Percentiles rank a stretch among this genome's conserved stretches.
Conservation (phyloP, 2,329 filamentous ascomycete genomes). For the Sarocladium brachiariae region DNA sequence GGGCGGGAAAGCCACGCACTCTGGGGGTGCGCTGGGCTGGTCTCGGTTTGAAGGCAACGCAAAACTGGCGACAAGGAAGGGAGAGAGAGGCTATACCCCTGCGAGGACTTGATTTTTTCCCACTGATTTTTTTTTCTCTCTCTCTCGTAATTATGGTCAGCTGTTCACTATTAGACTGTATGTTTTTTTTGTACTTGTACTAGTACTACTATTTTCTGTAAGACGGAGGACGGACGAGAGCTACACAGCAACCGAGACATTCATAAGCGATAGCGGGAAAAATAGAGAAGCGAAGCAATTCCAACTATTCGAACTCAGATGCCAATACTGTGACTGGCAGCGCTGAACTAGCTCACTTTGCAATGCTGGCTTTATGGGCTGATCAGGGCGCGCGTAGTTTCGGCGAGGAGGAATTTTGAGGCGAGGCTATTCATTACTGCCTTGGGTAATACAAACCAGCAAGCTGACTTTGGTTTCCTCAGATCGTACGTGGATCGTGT, state of each 20-base stretch:
- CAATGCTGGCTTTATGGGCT: too few species aligned
- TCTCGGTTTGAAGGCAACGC: slow-evolving; percentile 2
- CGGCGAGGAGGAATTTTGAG: too few species aligned
- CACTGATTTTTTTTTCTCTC: too few species aligned
- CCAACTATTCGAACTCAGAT: slow-evolving; percentile 7
- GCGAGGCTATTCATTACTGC: too few species aligned
- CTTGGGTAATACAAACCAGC: too few species aligned
- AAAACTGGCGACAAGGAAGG: slow-evolving; percentile 7
- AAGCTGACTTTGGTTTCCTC: too few species aligned
- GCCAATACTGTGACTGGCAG: not conserved
- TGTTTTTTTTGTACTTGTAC: slow-evolving; percentile 5
- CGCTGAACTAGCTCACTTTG: not conserved
- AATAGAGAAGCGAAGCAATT: slow-evolving; percentile 10
- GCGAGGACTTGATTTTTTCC: too few species aligned
- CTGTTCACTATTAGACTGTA: not conserved
- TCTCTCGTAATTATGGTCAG: too few species aligned
- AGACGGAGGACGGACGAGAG: slow-evolving; percentile 5
- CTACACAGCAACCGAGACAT: slow-evolving; percentile 8
- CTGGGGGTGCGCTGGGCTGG: slow-evolving; percentile 6
- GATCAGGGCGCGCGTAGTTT: not conserved
- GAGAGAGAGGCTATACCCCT: slow-evolving; percentile 7
- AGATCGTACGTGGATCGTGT: too few species aligned
- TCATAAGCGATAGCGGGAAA: not conserved
- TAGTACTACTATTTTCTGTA: slow-evolving; percentile 5
- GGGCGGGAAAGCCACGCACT: not conserved